Evolutionary conservation across 2,329 filamentous ascomycete species (phyloP), one percentile per base, ranked within the genome.

Genomic region (Trichophaea hybrida): DNA sequence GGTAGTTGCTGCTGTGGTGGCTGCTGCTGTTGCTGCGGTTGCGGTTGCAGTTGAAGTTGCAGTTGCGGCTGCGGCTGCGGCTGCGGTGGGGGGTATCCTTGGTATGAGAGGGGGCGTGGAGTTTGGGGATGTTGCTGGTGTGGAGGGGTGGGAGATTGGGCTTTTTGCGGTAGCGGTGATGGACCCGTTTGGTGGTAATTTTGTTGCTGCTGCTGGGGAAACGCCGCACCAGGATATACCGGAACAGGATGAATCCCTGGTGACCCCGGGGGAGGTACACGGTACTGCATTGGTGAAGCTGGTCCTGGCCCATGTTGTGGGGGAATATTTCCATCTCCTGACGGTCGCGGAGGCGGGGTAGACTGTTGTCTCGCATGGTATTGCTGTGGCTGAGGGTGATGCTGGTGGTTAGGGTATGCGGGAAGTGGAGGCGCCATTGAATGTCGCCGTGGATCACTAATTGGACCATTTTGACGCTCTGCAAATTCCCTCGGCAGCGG

Each of bases 151-250:
- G 34, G 59, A 60, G 32, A 53, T 55, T 51, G 59, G 5, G 61
- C 52, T 58, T 63, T 63, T 2, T 61, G 63, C 10, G 63, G 63
- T 1, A 56, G 63, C 8, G 59, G 58, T 4, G 58, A 58, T 10
- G 60, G 57, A 31, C 49, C 35, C 43, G 63, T 62, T 66, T 13
- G 61, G 49, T 66, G 62, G 59, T 49, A 61, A 60, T 44, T 54
- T 53, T 59, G 59, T 64, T 56, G 60, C 53, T 57, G 65, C 52
- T 74, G 71, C 0, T 72, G 71, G 7, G 75, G 75, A 4, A 77
- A 68, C 31, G 76, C 75, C 8, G 75, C 44, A 61, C 51, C 53
- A 43, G 38, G 38, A 10, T 43, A 15, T 43, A 43, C n/a, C 1
- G 38, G 38, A 10, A 24, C 24, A 24, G 24, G 24, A 24, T 49